phyloP scores from a whole-genome alignment of 768 basidiomycete species.

The Trametes cingulata region DNA sequence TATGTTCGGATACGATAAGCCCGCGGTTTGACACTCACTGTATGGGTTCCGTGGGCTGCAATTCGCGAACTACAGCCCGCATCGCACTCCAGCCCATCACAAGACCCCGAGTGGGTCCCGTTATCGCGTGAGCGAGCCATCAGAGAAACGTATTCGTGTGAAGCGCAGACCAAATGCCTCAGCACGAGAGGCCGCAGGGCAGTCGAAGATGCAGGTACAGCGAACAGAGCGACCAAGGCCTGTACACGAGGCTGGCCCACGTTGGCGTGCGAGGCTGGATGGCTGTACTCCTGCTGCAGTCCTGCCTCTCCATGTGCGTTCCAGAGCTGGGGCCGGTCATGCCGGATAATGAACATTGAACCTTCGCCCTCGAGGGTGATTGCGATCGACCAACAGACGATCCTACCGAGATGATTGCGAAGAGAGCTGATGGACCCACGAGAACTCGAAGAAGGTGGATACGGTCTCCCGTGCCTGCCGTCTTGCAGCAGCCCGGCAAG shows the following conservation, averaged over 20 bases:
- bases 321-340: neutral
- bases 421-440: neutral
- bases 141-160: slow-evolving; percentile 7
- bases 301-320: neutral
- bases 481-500: neutral
- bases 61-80: neutral
- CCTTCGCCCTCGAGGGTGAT: neutral
- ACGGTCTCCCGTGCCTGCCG: neutral
- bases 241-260: neutral
- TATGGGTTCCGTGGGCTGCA: neutral
- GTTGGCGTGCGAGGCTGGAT: neutral
- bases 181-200: neutral
- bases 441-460: neutral
- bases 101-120: neutral
- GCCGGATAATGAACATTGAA: neutral
- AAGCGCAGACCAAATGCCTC: neutral
- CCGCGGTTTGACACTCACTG: neutral
- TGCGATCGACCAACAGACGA: neutral
- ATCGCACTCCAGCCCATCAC: neutral
- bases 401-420: neutral
- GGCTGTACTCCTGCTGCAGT: no score
- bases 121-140: slow-evolving; percentile 7
- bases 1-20: slow-evolving; percentile 14
- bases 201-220: neutral
- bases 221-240: neutral